Evolutionary conservation across 306 rosid genomes (phyloP).

Genomic region (Spatholobus suberectus): DNA sequence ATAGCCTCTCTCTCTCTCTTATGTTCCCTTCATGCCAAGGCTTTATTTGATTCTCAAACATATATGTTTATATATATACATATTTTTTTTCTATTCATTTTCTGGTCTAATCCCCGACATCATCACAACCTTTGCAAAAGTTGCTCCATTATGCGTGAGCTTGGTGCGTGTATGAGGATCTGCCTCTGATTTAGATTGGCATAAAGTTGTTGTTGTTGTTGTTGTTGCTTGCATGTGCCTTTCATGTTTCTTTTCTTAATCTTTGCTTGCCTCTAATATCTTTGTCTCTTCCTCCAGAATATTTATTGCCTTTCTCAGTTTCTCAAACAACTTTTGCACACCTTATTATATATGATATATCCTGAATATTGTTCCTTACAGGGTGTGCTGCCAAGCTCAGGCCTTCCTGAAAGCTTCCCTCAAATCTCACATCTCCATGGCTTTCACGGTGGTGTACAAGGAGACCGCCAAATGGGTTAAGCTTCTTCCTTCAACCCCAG

Average conservation of each 20-base stretch:
- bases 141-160: conserved; percentile 38
- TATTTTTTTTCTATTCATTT: neutral
- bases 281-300: conserved; percentile 40
- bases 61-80: neutral
- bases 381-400: conserved; percentile 38
- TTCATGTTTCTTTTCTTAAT: conserved; percentile 43
- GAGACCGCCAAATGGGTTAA: conserved; percentile 21
- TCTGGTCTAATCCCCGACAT: conserved; percentile 32
- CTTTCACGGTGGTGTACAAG: conserved; percentile 47
- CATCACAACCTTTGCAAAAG: conserved; percentile 51
- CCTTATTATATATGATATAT: neutral
- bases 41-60: conserved; percentile 11
- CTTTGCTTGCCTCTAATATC: neutral
- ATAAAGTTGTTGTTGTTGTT: conserved; percentile 14
- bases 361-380: conserved; percentile 36
- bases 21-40: neutral
- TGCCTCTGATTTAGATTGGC: conserved; percentile 42
- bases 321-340: neutral
- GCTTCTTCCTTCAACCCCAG: conserved; percentile 55
- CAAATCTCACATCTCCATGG: conserved; percentile 26
- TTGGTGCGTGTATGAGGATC: conserved; percentile 40
- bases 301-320: conserved; percentile 22
- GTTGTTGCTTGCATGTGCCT: conserved; percentile 4
- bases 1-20: conserved; percentile 22
- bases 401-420: conserved; percentile 40